Evolutionary conservation across 345 rosid species (phyloP).

Genomic region (Anastatica hierochuntica): DNA sequence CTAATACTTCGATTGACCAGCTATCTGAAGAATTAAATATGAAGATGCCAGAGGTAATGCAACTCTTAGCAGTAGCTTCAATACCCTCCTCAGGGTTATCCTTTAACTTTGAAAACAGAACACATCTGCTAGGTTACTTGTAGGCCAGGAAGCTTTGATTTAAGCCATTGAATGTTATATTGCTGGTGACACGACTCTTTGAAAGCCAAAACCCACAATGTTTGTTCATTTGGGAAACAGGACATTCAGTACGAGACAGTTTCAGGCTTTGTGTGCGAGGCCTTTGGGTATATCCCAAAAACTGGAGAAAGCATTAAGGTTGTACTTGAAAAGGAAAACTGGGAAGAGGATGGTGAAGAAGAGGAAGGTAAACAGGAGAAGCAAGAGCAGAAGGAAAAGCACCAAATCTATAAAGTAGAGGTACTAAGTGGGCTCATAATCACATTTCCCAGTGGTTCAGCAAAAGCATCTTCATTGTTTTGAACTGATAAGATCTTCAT

Average conservation of each 20-base stretch:
- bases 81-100: constrained; percentile 1
- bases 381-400: constrained; percentile 27
- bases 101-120: constrained; percentile 1
- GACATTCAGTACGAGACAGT: constrained; percentile 97
- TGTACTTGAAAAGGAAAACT: constrained; percentile 65
- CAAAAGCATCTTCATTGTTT: background rate
- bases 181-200: background rate
- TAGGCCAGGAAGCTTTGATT: background rate
- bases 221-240: constrained; percentile 33
- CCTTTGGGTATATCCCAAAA: constrained; percentile 95
- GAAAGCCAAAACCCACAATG: background rate
- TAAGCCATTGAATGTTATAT: background rate
- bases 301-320: constrained; percentile 85
- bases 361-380: constrained; percentile 50
- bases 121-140: background rate
- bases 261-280: constrained; percentile 91
- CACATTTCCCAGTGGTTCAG: background rate
- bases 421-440: constrained; percentile 24
- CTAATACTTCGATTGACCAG: constrained; percentile 93
- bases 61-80: background rate
- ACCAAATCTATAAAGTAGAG: constrained; percentile 73
- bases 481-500: constrained; percentile 6
- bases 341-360: constrained; percentile 58
- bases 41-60: constrained; percentile 91
- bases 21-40: constrained; percentile 86